Conservation (phyloP, 768 basidiomycete genomes). For the Collybiopsis confluens region DNA sequence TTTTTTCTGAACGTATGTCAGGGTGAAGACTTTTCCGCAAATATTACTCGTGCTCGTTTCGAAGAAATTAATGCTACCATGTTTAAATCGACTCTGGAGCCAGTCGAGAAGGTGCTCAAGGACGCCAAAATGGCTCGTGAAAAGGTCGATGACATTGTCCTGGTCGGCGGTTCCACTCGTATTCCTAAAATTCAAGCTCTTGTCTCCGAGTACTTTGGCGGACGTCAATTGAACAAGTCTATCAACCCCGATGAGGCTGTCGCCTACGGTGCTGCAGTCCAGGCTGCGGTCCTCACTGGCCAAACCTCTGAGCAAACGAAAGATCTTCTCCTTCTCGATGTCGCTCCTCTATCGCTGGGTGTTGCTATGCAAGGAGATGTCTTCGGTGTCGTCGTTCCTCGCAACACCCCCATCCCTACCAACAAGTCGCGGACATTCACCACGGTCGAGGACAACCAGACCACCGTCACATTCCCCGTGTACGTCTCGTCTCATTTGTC, state of each 20-base stretch:
- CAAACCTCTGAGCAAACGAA: constrained; percentile 99
- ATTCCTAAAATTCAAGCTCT: constrained; percentile 99
- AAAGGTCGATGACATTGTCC: constrained; percentile 98
- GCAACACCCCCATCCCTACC: constrained; percentile 99
- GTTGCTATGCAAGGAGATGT: constrained; percentile 99
- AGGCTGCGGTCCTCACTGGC: constrained; percentile 97
- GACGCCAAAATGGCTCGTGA: constrained; percentile 97
- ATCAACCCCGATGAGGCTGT: constrained; percentile 99
- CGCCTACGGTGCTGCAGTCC: constrained; percentile 99
- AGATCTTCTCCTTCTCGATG: constrained; percentile 97
- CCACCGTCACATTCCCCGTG: constrained; percentile 99
- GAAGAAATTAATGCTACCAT: constrained; percentile 95
- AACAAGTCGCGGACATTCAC: constrained; percentile 99
- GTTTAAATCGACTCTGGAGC: constrained; percentile 97
- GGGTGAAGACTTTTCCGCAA: constrained; percentile 98
- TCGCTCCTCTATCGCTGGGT: constrained; percentile 96
- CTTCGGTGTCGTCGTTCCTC: constrained; percentile 98
- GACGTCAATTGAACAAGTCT: constrained; percentile 98
- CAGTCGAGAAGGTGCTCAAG: constrained; percentile 98
- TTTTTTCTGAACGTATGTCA: constrained; percentile 23
- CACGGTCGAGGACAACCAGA: constrained; percentile 99
- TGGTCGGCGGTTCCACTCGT: constrained; percentile 99
- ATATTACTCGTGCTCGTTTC: constrained; percentile 99
- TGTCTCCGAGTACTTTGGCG: constrained; percentile 98
- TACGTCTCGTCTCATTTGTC: constrained; percentile 29